These are phyloP conservation scores for Plenodomus lindquistii DNA, from an alignment of 2,329 filamentous ascomycete species.

Conservation along the genomic window DNA sequence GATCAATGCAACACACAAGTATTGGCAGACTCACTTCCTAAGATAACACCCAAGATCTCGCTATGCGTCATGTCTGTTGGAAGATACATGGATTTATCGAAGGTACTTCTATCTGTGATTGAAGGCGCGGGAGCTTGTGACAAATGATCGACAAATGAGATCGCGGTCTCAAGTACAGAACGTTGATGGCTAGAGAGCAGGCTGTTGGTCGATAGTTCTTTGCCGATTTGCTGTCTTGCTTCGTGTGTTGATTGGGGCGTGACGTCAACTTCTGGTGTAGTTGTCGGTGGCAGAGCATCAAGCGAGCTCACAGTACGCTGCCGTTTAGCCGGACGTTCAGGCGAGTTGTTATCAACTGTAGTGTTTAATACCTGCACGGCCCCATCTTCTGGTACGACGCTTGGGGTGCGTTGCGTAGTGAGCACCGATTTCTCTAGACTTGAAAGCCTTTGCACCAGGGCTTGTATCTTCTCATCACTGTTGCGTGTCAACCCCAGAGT, in stretches of 20 bases:
- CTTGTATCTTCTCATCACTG: slow-evolving; percentile 37
- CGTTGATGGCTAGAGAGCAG: slow-evolving; percentile 30
- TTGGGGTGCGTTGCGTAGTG: slow-evolving; percentile 10
- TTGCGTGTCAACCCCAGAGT: background rate
- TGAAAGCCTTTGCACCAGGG: slow-evolving; percentile 32
- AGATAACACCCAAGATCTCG: slow-evolving; percentile 33
- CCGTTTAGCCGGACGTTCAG: slow-evolving; percentile 25
- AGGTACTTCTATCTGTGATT: slow-evolving; percentile 28
- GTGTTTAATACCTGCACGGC: background rate
- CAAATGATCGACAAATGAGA: slow-evolving; percentile 36
- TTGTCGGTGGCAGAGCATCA: slow-evolving; percentile 5
- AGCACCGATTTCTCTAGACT: slow-evolving; percentile 30
- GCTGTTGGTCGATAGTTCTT: slow-evolving; percentile 34
- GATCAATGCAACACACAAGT: background rate
- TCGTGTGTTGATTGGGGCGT: slow-evolving; percentile 27
- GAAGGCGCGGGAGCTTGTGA: slow-evolving; percentile 25
- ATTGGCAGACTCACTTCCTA: slow-evolving; percentile 21
- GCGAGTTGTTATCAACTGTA: slow-evolving; percentile 2
- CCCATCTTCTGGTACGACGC: slow-evolving; percentile 3
- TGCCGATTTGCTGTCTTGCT: slow-evolving; percentile 31
- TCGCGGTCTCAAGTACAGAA: slow-evolving; percentile 34
- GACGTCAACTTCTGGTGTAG: slow-evolving; percentile 21
- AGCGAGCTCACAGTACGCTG: slow-evolving; percentile 22
- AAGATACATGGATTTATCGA: slow-evolving; percentile 27
- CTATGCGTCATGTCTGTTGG: slow-evolving; percentile 28